Evolutionary conservation across 805 yeast genomes (phyloP), one percentile per base, ranked within the genome.

Genomic region (Metschnikowia anglica): DNA sequence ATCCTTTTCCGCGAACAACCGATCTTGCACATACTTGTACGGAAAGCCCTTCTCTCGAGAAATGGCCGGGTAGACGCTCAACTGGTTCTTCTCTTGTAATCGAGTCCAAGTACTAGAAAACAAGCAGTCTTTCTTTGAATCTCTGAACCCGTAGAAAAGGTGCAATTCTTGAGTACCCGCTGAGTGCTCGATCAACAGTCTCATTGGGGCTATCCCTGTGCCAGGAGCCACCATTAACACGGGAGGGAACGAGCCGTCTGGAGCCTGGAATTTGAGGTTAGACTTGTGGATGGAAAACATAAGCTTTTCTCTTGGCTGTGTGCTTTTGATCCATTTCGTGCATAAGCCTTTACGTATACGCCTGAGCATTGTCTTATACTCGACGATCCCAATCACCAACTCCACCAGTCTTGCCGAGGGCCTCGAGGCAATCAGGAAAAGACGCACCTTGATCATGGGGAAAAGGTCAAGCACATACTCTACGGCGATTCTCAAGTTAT

Each of bases 181-280:
- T 2, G 61, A 53, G 1, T 69, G 55, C 32, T 77, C 77, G 11
- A 91, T 73, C 30, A 90, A 56, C 1, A 87, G 76, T 55, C 88
- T 78, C 76, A 91, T 80, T 2, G 99, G 99, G 0, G 99, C 99
- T 9, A 93, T 72, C 2, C 99, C 99, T 0, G 98, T 95, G 3
- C 99, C 99, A 0, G 99, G 95, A 1, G 91, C 84, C 3, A 91
- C 73, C 76, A 91, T 69, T 3, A 93, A 65, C 19, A 85, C 64
- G 0, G 96, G 60, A 33, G 63, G 59, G 28, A 36, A 8, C 37
- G 59, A 44, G 11, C 30, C 47, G 2, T 29, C 34, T 5, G 54
- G 45, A 6, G 44, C 33, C 37, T 23, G 23, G 11, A 75, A 65
- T 30, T 62, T 62, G 33, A 80, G 49, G 11, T 68, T 61, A 48